phyloP scores from a whole-genome alignment of 2,329 filamentous ascomycete genomes.

The Grosmannia penicillata region DNA sequence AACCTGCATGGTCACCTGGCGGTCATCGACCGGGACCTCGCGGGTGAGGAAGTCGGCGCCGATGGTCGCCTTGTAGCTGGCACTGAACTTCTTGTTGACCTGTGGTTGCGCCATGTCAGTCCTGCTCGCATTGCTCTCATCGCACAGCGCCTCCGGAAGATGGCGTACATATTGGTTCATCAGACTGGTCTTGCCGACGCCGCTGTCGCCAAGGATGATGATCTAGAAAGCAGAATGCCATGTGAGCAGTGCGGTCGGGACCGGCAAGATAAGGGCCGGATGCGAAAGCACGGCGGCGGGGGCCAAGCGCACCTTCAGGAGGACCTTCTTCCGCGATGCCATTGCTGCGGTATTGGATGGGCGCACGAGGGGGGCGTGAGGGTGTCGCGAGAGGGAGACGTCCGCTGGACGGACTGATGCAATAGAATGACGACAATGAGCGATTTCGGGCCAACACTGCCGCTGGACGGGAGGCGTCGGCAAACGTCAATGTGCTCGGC shows the following conservation, averaged over 20 bases:
- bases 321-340: constrained; percentile 78
- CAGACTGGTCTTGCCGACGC: constrained; percentile 97
- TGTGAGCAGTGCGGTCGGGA: neutral
- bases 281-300: too few species aligned
- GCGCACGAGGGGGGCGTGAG: neutral
- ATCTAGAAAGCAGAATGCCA: constrained; percentile 42
- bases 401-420: too few species aligned
- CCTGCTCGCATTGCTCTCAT: neutral
- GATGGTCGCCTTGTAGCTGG: constrained; percentile 98
- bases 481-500: neutral
- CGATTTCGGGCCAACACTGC: constrained; percentile 1
- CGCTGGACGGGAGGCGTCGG: neutral
- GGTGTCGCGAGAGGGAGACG: neutral
- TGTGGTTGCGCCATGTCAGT: constrained; percentile 21
- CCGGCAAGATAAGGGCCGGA: constrained; percentile 5
- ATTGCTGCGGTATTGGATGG: constrained; percentile 29
- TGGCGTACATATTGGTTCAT: constrained; percentile 99
- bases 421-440: constrained; percentile 1
- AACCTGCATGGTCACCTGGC: constrained; percentile 91
- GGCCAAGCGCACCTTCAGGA: constrained; percentile 83
- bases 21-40: constrained; percentile 92
- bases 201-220: constrained; percentile 97
- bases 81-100: constrained; percentile 99
- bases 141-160: neutral
- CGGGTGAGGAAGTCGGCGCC: constrained; percentile 97